Evolutionary conservation across 352 stramenopile species (phyloP).

Genomic region (Globisporangium takayamanum): DNA sequence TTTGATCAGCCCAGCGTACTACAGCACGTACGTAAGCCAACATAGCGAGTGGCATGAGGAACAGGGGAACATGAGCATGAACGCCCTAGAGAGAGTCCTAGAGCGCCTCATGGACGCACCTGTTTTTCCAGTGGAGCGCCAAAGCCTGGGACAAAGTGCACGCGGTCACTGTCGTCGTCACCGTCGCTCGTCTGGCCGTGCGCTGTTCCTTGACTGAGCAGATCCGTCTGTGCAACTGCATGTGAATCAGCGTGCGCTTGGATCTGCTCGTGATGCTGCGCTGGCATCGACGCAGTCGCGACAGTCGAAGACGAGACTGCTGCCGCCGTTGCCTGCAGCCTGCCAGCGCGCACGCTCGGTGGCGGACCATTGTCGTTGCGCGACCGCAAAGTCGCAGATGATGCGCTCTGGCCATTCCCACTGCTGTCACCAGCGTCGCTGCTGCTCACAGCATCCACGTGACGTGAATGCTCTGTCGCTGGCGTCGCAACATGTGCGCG

Average conservation of each 20-base stretch:
- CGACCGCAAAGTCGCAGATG: not conserved
- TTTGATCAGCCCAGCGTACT: conserved; percentile 66
- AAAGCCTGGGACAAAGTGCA: conserved; percentile 64
- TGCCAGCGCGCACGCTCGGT: not conserved
- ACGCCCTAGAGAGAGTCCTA: conserved; percentile 3
- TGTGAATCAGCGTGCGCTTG: not conserved
- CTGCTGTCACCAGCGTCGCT: conserved; percentile 8
- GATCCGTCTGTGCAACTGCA: conserved; percentile 3
- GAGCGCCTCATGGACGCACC: conserved; percentile 19
- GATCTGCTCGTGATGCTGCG: not conserved
- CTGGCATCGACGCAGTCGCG: not conserved
- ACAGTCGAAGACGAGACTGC: conserved; percentile 6
- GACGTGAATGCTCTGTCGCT: not conserved
- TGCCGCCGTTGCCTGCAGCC: not conserved
- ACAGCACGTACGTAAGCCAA: not conserved
- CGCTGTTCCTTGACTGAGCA: conserved; percentile 5
- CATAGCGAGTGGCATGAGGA: conserved; percentile 18
- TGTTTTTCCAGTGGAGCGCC: conserved; percentile 59
- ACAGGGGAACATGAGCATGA: not conserved
- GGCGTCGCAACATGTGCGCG: not conserved
- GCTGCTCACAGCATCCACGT: not conserved
- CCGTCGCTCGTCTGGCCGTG: conserved; percentile 7
- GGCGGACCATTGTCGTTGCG: not conserved
- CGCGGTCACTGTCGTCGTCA: conserved; percentile 23
- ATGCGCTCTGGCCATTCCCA: conserved; percentile 2